Evolutionary conservation across 2,329 filamentous ascomycete genomes (phyloP).

Genomic region (Rutstroemia sp.): DNA sequence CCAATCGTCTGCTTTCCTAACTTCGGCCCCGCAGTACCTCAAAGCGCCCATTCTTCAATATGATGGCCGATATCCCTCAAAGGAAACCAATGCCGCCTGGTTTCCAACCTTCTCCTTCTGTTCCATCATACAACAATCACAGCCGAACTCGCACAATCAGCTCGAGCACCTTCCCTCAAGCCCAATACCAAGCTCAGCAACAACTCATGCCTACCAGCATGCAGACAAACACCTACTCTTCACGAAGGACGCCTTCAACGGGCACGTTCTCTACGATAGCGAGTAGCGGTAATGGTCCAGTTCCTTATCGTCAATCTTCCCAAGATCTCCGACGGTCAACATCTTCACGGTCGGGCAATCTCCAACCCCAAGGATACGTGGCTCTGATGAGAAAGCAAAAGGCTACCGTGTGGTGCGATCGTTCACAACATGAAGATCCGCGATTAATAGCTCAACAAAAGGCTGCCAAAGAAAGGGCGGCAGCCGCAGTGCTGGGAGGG

Average conservation of each 20-base stretch:
- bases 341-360: slow-evolving; percentile 62
- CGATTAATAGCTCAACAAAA: slow-evolving; percentile 74
- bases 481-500: slow-evolving; percentile 71
- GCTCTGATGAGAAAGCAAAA: slow-evolving; percentile 95
- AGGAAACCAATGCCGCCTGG: slow-evolving; percentile 26
- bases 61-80: slow-evolving; percentile 26
- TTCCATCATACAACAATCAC: slow-evolving; percentile 17
- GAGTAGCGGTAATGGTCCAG: slow-evolving; percentile 37
- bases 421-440: slow-evolving; percentile 86
- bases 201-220: slow-evolving; percentile 25
- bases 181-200: slow-evolving; percentile 12
- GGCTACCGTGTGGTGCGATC: slow-evolving; percentile 96
- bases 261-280: slow-evolving; percentile 66
- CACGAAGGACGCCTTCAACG: slow-evolving; percentile 55
- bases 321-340: slow-evolving; percentile 67
- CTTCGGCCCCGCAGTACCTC: neutral
- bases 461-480: slow-evolving; percentile 79
- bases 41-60: slow-evolving; percentile 9
- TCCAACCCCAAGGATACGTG: slow-evolving; percentile 68
- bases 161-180: slow-evolving; percentile 24
- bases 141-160: slow-evolving; percentile 35
- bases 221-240: slow-evolving; percentile 29
- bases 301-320: slow-evolving; percentile 48
- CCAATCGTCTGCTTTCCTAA: neutral
- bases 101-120: slow-evolving; percentile 17